phyloP scores from a whole-genome alignment of 2,329 filamentous ascomycete genomes.

The Ceratocystis cubensis region DNA sequence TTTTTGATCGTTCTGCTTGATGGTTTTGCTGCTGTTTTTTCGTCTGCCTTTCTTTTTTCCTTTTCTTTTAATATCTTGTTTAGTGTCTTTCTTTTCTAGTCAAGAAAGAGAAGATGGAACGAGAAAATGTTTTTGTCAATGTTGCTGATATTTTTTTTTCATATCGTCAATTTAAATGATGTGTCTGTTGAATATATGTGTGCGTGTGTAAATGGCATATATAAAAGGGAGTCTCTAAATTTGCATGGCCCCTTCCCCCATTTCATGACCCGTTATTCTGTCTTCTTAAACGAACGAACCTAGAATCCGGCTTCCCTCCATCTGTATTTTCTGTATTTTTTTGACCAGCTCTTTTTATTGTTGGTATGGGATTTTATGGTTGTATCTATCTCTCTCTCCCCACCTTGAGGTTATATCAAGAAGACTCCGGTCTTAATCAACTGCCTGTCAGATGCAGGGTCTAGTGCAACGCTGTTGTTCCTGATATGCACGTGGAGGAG shows the following conservation, averaged over 20 bases:
- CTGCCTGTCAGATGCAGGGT: no score
- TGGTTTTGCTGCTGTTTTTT: slow-evolving; percentile 11
- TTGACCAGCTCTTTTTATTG: no score
- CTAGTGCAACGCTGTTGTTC: not conserved
- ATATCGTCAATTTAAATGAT: not conserved
- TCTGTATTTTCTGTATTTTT: no score
- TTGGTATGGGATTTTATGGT: no score
- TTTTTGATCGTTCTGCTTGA: slow-evolving; percentile 5
- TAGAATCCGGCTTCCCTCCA: no score
- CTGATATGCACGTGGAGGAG: not conserved
- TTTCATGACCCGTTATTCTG: not conserved
- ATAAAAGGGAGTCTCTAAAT: not conserved
- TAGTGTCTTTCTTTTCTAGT: not conserved
- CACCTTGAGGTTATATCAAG: no score
- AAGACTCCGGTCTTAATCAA: no score
- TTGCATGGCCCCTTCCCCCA: not conserved
- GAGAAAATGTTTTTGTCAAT: slow-evolving; percentile 3
- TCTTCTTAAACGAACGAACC: no score
- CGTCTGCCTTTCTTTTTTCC: slow-evolving; percentile 8
- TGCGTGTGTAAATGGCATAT: not conserved
- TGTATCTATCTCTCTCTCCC: no score
- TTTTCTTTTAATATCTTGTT: slow-evolving; percentile 7
- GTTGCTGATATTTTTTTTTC: not conserved
- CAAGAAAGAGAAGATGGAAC: slow-evolving; percentile 5
- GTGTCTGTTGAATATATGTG: not conserved